phyloP scores from a whole-genome alignment of 2,329 filamentous ascomycete genomes.

The Penicillium sp. region DNA sequence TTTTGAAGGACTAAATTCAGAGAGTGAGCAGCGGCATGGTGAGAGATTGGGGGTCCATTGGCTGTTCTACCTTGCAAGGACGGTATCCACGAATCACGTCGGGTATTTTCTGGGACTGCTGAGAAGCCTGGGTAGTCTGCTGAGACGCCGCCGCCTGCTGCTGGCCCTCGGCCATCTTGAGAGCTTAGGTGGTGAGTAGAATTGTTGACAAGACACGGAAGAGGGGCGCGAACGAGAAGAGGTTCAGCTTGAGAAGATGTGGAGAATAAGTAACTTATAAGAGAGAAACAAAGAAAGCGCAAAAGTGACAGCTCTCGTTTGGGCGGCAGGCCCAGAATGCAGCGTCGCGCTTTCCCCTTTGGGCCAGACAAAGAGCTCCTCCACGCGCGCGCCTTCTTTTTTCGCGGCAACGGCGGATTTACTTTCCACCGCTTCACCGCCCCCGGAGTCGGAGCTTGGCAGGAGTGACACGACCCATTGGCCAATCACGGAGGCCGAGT shows the following conservation, averaged over 20 bases:
- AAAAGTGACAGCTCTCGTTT: not conserved
- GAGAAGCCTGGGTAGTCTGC: constrained; percentile 34
- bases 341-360: constrained; percentile 14
- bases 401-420: constrained; percentile 11
- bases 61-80: constrained; percentile 72
- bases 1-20: constrained; percentile 38
- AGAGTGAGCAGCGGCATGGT: constrained; percentile 18
- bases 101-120: constrained; percentile 68
- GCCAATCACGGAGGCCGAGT: constrained; percentile 22
- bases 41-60: not conserved
- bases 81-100: constrained; percentile 80
- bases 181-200: not conserved
- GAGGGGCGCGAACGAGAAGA: not conserved
- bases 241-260: not conserved
- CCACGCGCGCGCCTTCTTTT: constrained; percentile 29
- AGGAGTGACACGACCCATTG: constrained; percentile 11
- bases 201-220: constrained; percentile 8
- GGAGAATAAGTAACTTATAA: not conserved
- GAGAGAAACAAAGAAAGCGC: not conserved
- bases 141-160: constrained; percentile 33
- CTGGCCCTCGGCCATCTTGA: constrained; percentile 40
- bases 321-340: constrained; percentile 2
- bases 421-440: constrained; percentile 24
- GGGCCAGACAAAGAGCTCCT: constrained; percentile 22
- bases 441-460: constrained; percentile 24